A percentile compares a stretch with the other conserved stretches of the same genome.
These are phyloP conservation scores for Ustilago crameri DNA, from an alignment of 1,284 basidiomycete species.

Conservation along the genomic window DNA sequence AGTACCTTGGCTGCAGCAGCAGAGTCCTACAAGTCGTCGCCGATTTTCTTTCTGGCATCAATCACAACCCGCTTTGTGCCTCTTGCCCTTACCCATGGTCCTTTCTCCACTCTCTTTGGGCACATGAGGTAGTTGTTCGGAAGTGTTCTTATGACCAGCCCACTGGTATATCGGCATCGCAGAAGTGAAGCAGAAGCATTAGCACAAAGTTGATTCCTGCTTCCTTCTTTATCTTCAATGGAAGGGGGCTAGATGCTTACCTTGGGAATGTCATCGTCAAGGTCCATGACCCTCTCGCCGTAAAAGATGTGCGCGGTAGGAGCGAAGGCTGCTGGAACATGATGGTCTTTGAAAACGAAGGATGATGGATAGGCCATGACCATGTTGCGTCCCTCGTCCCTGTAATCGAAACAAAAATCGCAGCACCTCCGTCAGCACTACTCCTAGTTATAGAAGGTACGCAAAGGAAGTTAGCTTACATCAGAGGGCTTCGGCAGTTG, in stretches of 20 bases:
- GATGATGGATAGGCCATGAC: constrained; percentile 52
- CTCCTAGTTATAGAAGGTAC: no score
- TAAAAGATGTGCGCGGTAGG: constrained; percentile 53
- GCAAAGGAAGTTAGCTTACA: no score
- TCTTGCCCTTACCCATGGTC: constrained; percentile 46
- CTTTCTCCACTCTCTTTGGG: constrained; percentile 26
- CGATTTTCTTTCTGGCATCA: not conserved
- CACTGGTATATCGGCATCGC: constrained; percentile 16
- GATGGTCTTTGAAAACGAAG: constrained; percentile 39
- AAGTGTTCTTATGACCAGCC: constrained; percentile 38
- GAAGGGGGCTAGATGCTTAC: constrained; percentile 6
- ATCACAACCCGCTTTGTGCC: constrained; percentile 26
- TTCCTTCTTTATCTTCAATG: not conserved
- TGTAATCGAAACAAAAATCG: not conserved
- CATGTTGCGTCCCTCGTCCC: constrained; percentile 53
- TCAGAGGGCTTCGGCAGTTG: constrained; percentile 46
- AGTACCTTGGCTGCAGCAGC: no score
- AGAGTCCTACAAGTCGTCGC: no score
- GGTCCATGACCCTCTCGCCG: constrained; percentile 42
- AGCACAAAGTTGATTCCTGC: not conserved
- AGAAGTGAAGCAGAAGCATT: not conserved
- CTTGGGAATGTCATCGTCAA: constrained; percentile 51
- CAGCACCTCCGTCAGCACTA: no score
- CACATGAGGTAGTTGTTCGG: constrained; percentile 35
- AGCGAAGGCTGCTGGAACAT: constrained; percentile 34